Percentiles rank a stretch among this genome's conserved stretches.
Conservation (phyloP, 2,329 filamentous ascomycete species). For the Stachybotrys chlorohalonatus region DNA sequence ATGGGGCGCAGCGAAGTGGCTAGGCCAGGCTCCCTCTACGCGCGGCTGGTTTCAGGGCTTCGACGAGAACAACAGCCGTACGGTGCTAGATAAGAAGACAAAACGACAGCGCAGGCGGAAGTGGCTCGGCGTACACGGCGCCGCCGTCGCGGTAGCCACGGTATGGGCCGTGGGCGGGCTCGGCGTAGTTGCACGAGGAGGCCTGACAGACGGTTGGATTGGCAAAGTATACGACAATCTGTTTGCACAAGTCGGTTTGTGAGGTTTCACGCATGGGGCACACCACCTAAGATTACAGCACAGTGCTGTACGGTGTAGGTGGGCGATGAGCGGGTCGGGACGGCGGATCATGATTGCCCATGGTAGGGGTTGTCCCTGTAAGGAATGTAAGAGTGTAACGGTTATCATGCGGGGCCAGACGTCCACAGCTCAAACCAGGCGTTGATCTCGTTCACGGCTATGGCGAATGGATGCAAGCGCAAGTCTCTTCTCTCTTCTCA, state of each 20-base stretch:
- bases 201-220: constrained; percentile 66
- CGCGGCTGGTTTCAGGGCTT: constrained; percentile 34
- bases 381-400: neutral
- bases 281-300: no score
- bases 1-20: constrained; percentile 80
- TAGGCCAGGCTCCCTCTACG: constrained; percentile 52
- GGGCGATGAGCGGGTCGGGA: neutral
- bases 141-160: constrained; percentile 45
- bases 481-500: no score
- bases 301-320: no score
- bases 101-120: constrained; percentile 50
- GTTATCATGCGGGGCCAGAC: neutral
- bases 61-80: constrained; percentile 20
- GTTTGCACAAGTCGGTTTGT: constrained; percentile 22
- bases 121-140: constrained; percentile 63
- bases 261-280: constrained; percentile 1
- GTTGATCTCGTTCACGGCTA: neutral
- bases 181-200: constrained; percentile 66
- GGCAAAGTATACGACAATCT: constrained; percentile 71
- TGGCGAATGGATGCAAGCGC: no score
- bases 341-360: neutral
- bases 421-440: neutral
- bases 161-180: constrained; percentile 80
- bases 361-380: neutral
- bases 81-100: constrained; percentile 37